These are phyloP conservation scores for Rubia peregrina DNA, from an alignment of 305 asterid species.

Conservation along the genomic window DNA sequence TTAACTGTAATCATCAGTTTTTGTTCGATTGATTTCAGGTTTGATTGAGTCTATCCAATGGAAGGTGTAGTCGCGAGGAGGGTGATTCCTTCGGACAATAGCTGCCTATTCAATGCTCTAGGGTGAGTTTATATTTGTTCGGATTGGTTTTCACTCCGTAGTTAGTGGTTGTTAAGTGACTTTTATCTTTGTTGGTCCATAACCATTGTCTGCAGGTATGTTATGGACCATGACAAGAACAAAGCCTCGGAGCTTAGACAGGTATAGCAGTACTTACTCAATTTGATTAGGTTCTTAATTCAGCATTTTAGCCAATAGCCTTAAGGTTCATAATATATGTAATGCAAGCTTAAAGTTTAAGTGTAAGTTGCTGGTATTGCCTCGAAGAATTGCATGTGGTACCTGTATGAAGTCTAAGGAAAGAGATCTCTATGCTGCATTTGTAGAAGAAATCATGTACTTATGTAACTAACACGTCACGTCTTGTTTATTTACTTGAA, in stretches of 20 bases:
- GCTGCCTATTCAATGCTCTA: constrained; percentile 94
- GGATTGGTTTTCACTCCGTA: not conserved
- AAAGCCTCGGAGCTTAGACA: constrained; percentile 86
- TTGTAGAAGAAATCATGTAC: not conserved
- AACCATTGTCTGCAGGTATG: constrained; percentile 54
- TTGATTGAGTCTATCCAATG: constrained; percentile 28
- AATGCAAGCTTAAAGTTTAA: not conserved
- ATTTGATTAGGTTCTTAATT: not conserved
- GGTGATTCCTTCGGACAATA: constrained; percentile 90
- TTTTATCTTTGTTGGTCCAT: constrained; percentile 17
- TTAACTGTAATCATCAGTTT: not conserved
- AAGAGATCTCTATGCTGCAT: not conserved
- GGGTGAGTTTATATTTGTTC: constrained; percentile 46
- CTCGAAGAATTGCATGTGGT: not conserved
- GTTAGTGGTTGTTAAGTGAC: not conserved
- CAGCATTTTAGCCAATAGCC: not conserved
- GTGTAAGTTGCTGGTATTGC: not conserved
- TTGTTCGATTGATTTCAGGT: constrained; percentile 32
- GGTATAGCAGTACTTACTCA: constrained; percentile 27
- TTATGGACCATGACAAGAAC: constrained; percentile 80
- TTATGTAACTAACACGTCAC: not conserved
- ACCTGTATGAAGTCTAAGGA: not conserved
- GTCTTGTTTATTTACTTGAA: constrained; percentile 21
- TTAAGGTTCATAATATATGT: not conserved
- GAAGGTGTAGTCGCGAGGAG: constrained; percentile 69